Percentiles rank a stretch among this genome's conserved stretches.
These are phyloP conservation scores for Carex myosuroides DNA, from an alignment of 176 grass and related monocot genomes.

Conservation along the genomic window DNA sequence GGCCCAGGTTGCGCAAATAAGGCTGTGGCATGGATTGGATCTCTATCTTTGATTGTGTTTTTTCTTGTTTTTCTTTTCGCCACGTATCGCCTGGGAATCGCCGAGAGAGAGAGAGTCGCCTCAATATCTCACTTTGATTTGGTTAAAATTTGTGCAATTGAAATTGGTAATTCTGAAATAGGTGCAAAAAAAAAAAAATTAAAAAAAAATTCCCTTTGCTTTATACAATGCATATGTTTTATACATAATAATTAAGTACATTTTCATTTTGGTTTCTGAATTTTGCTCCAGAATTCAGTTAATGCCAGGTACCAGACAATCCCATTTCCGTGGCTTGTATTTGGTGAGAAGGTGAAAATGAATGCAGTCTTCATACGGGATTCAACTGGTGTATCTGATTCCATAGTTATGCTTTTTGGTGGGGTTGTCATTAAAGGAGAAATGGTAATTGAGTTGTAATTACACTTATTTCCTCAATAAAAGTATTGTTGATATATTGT, in stretches of 20 bases:
- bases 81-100: too few species aligned
- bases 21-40: too few species aligned
- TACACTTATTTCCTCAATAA: background rate
- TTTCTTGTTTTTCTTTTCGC: too few species aligned
- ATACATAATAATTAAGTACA: background rate
- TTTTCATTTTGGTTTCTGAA: conserved; percentile 13
- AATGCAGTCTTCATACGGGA: conserved; percentile 90
- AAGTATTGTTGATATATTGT: conserved; percentile 3
- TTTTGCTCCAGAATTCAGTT: conserved; percentile 65
- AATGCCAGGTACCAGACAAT: conserved; percentile 93
- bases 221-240: background rate
- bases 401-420: conserved; percentile 84
- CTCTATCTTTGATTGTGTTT: too few species aligned
- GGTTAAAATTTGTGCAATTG: too few species aligned
- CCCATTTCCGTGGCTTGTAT: conserved; percentile 89
- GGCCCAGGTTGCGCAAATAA: too few species aligned
- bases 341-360: conserved; percentile 93
- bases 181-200: too few species aligned
- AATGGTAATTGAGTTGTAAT: conserved; percentile 35
- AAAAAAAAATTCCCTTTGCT: background rate
- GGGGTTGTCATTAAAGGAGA: conserved; percentile 61
- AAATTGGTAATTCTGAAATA: too few species aligned
- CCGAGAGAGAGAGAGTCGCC: too few species aligned
- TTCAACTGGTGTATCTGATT: conserved; percentile 89
- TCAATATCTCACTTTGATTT: too few species aligned